A percentile compares a stretch with the other conserved stretches of the same genome.
Conservation (phyloP, 2,329 filamentous ascomycete genomes). For the Drechmeria coniospora region DNA sequence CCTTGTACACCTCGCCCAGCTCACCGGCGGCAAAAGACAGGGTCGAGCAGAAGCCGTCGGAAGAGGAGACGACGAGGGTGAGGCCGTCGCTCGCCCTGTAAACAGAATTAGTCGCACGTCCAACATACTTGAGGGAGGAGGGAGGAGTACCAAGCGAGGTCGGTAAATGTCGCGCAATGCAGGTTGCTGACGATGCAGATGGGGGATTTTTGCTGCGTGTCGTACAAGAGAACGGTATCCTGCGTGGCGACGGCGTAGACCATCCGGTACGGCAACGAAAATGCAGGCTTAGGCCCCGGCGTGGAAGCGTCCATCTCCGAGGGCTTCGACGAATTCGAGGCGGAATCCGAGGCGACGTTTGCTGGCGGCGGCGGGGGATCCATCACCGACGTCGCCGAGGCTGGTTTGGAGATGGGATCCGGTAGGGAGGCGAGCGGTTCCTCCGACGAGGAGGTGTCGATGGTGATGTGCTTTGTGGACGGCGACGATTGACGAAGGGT, state of each 20-base stretch:
- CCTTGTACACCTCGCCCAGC: conserved; percentile 66
- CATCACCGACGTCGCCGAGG: conserved; percentile 50
- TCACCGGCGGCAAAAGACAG: conserved; percentile 74
- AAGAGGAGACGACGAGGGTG: conserved; percentile 80
- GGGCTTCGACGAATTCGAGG: conserved; percentile 36
- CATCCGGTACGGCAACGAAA: conserved; percentile 81
- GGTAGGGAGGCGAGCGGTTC: conserved; percentile 73
- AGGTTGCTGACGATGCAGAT: conserved; percentile 92
- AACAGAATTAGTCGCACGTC: too few species aligned
- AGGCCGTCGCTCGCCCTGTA: conserved; percentile 33
- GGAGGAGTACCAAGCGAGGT: conserved; percentile 74
- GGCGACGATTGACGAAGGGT: conserved; percentile 54
- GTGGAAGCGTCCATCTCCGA: conserved; percentile 33
- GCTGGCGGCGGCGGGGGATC: conserved; percentile 61
- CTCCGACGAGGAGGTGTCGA: conserved; percentile 81
- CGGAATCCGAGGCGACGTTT: conserved; percentile 30
- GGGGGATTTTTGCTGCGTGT: conserved; percentile 91
- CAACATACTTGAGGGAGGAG: too few species aligned
- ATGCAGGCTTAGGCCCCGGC: conserved; percentile 52
- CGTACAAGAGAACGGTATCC: conserved; percentile 86
- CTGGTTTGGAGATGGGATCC: conserved; percentile 57
- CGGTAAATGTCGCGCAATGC: conserved; percentile 94
- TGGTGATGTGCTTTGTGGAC: conserved; percentile 74
- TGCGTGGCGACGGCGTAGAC: conserved; percentile 95
- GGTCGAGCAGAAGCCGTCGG: conserved; percentile 92